These are phyloP conservation scores for Pochonia chlamydosporia DNA, from an alignment of 2,329 filamentous ascomycete species.

Conservation along the genomic window DNA sequence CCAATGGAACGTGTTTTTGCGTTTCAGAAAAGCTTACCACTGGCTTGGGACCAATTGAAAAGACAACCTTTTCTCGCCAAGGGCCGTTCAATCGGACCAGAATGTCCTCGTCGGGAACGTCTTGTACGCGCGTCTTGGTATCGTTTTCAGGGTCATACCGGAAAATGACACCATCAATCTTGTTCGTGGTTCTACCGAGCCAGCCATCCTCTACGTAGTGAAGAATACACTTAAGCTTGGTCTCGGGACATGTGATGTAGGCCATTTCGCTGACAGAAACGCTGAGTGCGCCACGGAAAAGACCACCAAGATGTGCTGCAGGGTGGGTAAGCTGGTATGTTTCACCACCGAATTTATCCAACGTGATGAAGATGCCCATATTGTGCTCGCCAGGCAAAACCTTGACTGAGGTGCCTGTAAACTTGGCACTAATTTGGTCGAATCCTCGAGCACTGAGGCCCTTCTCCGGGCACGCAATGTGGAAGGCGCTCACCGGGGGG, in stretches of 20 bases:
- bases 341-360: slow-evolving; percentile 75
- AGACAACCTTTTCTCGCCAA: slow-evolving; percentile 70
- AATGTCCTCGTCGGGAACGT: slow-evolving; percentile 80
- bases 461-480: slow-evolving; percentile 85
- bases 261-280: slow-evolving; percentile 87
- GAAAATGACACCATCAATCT: slow-evolving; percentile 86
- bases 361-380: slow-evolving; percentile 86
- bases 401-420: slow-evolving; percentile 90
- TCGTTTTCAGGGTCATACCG: slow-evolving; percentile 85
- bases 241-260: slow-evolving; percentile 84
- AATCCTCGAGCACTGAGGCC: slow-evolving; percentile 84
- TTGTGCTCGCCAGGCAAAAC: slow-evolving; percentile 91
- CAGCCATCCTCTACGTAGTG: slow-evolving; percentile 94
- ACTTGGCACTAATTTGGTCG: slow-evolving; percentile 95
- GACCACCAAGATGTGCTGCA: slow-evolving; percentile 82
- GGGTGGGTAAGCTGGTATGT: slow-evolving; percentile 95
- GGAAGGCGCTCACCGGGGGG: slow-evolving; percentile 93
- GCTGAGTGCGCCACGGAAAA: slow-evolving; percentile 80
- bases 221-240: slow-evolving; percentile 83
- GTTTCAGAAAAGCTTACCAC: slow-evolving; percentile 47
- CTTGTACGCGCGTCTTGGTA: slow-evolving; percentile 70
- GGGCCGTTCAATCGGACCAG: slow-evolving; percentile 76
- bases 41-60: slow-evolving; percentile 54
- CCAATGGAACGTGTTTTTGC: background rate
- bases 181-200: slow-evolving; percentile 87